phyloP scores from a whole-genome alignment of 495 filamentous ascomycete species.

The Aspergillus haitiensis region DNA sequence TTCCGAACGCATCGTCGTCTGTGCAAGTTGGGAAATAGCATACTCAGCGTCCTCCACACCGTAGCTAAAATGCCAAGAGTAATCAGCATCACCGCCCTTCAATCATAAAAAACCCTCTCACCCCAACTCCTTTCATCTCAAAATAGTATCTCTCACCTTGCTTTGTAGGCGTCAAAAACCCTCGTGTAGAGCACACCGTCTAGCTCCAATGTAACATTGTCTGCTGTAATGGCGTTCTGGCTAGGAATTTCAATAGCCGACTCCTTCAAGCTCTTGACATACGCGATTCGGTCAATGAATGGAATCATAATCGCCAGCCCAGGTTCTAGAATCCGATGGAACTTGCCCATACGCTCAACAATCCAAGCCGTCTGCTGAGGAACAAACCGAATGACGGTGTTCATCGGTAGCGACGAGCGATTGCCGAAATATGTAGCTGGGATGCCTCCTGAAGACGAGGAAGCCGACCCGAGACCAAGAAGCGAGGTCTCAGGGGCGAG shows the following conservation, averaged over 20 bases:
- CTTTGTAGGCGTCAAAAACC: slow-evolving; percentile 97
- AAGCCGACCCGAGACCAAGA: slow-evolving; percentile 22
- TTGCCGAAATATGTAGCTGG: slow-evolving; percentile 58
- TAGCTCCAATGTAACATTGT: slow-evolving; percentile 95
- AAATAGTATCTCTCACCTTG: slow-evolving; percentile 57
- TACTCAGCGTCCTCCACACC: slow-evolving; percentile 99
- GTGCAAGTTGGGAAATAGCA: slow-evolving; percentile 94
- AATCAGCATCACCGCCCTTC: slow-evolving; percentile 10
- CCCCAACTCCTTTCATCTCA: not conserved
- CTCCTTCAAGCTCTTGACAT: slow-evolving; percentile 97
- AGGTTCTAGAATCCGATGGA: slow-evolving; percentile 85
- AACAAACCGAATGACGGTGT: slow-evolving; percentile 95
- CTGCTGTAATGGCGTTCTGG: slow-evolving; percentile 95
- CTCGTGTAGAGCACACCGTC: slow-evolving; percentile 94
- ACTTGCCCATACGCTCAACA: slow-evolving; percentile 98
- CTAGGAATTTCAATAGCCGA: slow-evolving; percentile 92
- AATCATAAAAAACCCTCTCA: slow-evolving; percentile 17
- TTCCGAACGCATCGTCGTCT: slow-evolving; percentile 98
- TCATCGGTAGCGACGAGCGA: slow-evolving; percentile 71
- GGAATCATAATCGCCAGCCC: slow-evolving; percentile 88
- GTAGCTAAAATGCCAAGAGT: slow-evolving; percentile 60
- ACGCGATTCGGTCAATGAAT: slow-evolving; percentile 92
- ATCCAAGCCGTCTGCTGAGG: slow-evolving; percentile 99
- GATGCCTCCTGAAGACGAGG: slow-evolving; percentile 22
- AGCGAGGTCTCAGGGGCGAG: slow-evolving; percentile 41